Evolutionary conservation across 176 grass and related monocot species (phyloP), one percentile per base, ranked within the genome.

Genomic region (Bolboschoenus planiculmis): DNA sequence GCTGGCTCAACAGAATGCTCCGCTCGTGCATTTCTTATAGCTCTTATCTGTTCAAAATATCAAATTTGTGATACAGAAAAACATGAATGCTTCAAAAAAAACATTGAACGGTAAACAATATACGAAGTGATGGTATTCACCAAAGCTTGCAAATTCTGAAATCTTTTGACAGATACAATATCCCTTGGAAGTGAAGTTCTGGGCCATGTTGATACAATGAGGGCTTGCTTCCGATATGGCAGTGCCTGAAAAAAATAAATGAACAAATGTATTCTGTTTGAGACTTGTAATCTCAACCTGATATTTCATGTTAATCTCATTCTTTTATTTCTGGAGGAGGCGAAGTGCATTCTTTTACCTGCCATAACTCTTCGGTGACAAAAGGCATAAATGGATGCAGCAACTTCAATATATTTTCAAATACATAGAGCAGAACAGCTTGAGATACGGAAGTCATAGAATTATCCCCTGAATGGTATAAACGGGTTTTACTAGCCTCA

Each of bases 361-460:
- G 96, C 96, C 96, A 98, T 86, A 98, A 90, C 83, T 98, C 96
- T 92, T 98, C 96, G 21, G 92, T 98, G 70, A 98, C 92, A 70
- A 95, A 98, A 30, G 96, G 96, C 96, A 95, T 98, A 79, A 95
- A 98, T 58, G 95, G 95, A 80, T 98, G 95, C 78, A 98, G 55
- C 61, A 98, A 84, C 84, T 91, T 98, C 84, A 98, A 63, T 87
- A 95, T 93, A 86, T 88, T 98, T 91, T 95, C 95, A 90, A 98
- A 98, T 35, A 93, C 92, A 88, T 98, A 98, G 40, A 98, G 81
- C 8, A 98, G 84, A 87, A 98, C 85, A 27, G 88, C 78, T 85
- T 91, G 92, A 58, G 92, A 75, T 60, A 60, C 83, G 73, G 75
- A 82, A 85, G 92, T 79, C 83, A 84, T 82, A 48, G 87, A 88